Evolutionary conservation across 305 asterid genomes (phyloP), one percentile per base, ranked within the genome.

Genomic region (Fraxinus paxiana): DNA sequence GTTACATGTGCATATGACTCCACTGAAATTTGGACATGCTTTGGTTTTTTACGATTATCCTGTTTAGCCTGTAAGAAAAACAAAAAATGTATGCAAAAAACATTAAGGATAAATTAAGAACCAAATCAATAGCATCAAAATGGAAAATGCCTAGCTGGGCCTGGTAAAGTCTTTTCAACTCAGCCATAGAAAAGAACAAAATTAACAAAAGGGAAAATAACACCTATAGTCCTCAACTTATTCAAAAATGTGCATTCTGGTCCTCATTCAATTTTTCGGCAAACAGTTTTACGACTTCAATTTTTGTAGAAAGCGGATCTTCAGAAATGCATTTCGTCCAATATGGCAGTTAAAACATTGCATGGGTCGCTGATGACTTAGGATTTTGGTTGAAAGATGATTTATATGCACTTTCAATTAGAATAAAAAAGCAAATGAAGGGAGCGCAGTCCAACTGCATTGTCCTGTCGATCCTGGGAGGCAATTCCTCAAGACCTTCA

Each of bases 1-100:
- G 92, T 93, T 69, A 95, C 91, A 89, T 93, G 97, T n/a, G 94
- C 89, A 82, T 93, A 95, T 17, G 98, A 91, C 78, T 93, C 98
- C 85, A 94, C 87, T 33, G 99, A 94, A 83, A 94, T 91, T 84
- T 96, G 99, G 72, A 96, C 98, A 87, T 94, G 93, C 85, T 92
- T 96, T 3, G 97, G 91, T 82, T 92, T 96, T 82, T 92, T 96
- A 81, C 77, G 13, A 63, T 63, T 86, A 41, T 94, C 99, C 81
- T 88, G 93, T 74, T 89, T 91, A 34, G 46, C 88, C 94, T 88
- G 84, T 75, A 63, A 63, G 79, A 84, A 81, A 54, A 77, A 80
- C 79, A 74, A 35, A 24, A 18, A 56, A 56, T 81, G 77, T 9
- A 38, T 41, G 61, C 26, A 38, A 65, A 30, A 69, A 1, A 61